Percentiles rank a stretch among this genome's conserved stretches.
These are phyloP conservation scores for Turritis glabra DNA, from an alignment of 345 rosid species.

Conservation along the genomic window DNA sequence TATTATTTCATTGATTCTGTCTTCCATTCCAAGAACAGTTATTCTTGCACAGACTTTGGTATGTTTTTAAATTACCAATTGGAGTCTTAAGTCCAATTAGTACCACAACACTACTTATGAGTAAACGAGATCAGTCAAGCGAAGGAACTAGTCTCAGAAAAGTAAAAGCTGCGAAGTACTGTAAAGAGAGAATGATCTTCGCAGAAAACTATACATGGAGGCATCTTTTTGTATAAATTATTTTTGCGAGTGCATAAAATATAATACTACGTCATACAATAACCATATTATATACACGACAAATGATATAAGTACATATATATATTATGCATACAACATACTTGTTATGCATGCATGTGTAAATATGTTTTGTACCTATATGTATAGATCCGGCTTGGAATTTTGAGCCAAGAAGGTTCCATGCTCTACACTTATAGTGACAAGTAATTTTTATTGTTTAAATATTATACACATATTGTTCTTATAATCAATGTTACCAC, in stretches of 20 bases:
- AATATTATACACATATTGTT: neutral
- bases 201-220: constrained; percentile 26
- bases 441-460: neutral
- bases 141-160: constrained; percentile 20
- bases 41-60: neutral
- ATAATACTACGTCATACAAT: neutral
- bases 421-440: constrained; percentile 13
- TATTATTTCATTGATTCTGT: neutral
- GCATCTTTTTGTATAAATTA: constrained; percentile 11
- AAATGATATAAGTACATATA: neutral
- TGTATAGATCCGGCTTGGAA: neutral
- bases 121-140: constrained; percentile 20
- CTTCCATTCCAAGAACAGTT: neutral
- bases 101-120: neutral
- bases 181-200: constrained; percentile 37
- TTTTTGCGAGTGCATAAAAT: neutral
- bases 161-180: constrained; percentile 36
- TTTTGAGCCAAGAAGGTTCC: constrained; percentile 28
- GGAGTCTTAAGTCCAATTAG: neutral
- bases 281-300: neutral
- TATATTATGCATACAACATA: neutral
- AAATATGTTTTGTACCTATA: neutral
- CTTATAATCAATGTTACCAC: neutral
- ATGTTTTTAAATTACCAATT: neutral
- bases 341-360: neutral